Percentiles rank a stretch among this genome's conserved stretches.
phyloP scores from a whole-genome alignment of 225 moss, liverwort and hornwort species.

The Sphagnum contortum region DNA sequence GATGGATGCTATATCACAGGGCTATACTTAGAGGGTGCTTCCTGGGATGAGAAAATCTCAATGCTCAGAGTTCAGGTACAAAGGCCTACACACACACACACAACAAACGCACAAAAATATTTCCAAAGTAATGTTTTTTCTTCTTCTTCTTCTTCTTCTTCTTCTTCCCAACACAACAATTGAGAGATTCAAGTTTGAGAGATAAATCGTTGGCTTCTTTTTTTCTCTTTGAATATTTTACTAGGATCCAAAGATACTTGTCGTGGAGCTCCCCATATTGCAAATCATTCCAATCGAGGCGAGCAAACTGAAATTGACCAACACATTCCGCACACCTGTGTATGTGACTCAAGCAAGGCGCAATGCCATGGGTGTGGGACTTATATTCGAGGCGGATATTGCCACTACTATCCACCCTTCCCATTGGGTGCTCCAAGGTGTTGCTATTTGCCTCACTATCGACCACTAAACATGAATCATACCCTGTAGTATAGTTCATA shows the following conservation, averaged over 20 bases:
- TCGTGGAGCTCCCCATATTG: conserved; percentile 72
- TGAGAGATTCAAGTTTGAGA: no score
- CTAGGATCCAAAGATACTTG: conserved; percentile 75
- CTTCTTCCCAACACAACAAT: no score
- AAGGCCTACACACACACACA: no score
- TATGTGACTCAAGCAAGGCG: conserved; percentile 87
- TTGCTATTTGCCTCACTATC: conserved; percentile 76
- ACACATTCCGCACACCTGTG: conserved; percentile 79
- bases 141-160: no score
- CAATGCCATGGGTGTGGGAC: conserved; percentile 90
- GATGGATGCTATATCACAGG: conserved; percentile 73
- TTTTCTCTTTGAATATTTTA: no score
- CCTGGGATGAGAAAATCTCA: conserved; percentile 44
- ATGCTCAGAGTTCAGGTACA: conserved; percentile 67
- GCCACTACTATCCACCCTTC: conserved; percentile 76
- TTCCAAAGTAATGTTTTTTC: no score
- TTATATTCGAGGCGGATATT: conserved; percentile 87
- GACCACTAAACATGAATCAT: conserved; percentile 30
- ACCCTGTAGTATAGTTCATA: no score
- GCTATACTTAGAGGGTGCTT: conserved; percentile 76
- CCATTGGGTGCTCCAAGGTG: conserved; percentile 89
- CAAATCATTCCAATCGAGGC: conserved; percentile 86
- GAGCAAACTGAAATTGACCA: conserved; percentile 86
- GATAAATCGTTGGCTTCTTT: no score
- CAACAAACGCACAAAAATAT: no score